Evolutionary conservation across 345 rosid genomes (phyloP).

Genomic region (Aurinia saxatilis): DNA sequence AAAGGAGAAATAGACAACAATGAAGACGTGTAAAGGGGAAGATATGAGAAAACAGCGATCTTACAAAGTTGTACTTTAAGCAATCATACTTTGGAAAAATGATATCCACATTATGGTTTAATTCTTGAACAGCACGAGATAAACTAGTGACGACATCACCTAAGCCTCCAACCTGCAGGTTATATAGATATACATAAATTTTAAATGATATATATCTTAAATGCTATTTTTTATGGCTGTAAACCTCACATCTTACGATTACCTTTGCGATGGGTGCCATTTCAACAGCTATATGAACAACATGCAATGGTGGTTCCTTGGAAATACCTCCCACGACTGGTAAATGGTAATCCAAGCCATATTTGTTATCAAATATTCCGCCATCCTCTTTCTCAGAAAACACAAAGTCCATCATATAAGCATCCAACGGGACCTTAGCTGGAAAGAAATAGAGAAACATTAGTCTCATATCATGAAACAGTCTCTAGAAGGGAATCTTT

Average conservation of each 20-base stretch:
- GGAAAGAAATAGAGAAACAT: constrained; percentile 30
- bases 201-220: not conserved
- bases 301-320: constrained; percentile 82
- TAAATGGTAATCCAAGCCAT: constrained; percentile 77
- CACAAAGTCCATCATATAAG: constrained; percentile 93
- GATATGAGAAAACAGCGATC: constrained; percentile 24
- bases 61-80: constrained; percentile 65
- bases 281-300: constrained; percentile 92
- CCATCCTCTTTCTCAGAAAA: constrained; percentile 90
- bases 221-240: not conserved
- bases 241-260: not conserved
- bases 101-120: constrained; percentile 80
- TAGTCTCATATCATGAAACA: not conserved
- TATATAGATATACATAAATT: constrained; percentile 7
- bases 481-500: not conserved
- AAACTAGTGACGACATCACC: constrained; percentile 97
- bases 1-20: not conserved
- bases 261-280: constrained; percentile 99
- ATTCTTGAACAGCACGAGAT: constrained; percentile 94
- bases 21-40: not conserved
- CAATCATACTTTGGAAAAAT: constrained; percentile 91
- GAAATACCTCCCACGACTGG: constrained; percentile 68
- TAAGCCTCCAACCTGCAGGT: constrained; percentile 86
- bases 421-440: constrained; percentile 92
- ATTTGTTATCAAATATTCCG: constrained; percentile 69